These are phyloP conservation scores for Colletotrichum horii DNA, from an alignment of 2,329 filamentous ascomycete species.

Conservation along the genomic window DNA sequence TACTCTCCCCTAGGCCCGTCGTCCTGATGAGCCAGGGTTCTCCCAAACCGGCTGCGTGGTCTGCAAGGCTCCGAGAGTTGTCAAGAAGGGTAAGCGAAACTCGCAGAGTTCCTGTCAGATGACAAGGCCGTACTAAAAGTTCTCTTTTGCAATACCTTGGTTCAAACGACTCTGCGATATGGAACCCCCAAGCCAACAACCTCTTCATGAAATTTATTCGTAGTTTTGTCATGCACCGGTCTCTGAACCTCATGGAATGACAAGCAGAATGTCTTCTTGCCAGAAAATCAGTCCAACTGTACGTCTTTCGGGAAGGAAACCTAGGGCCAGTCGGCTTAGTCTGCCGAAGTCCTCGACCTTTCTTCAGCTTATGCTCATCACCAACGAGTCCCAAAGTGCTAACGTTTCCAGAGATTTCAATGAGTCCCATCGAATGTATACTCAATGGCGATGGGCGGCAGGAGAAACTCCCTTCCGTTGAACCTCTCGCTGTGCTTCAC, in stretches of 20 bases:
- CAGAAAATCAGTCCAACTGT: not conserved
- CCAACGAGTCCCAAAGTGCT: not conserved
- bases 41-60: not conserved
- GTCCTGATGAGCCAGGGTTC: not conserved
- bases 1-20: not conserved
- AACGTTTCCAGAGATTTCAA: not conserved
- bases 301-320: not conserved
- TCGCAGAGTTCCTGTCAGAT: not conserved
- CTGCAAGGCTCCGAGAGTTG: not conserved
- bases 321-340: not conserved
- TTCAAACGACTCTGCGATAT: not conserved
- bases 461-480: rapidly evolving
- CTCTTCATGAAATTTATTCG: not conserved
- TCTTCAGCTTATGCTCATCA: not conserved
- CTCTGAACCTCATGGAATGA: not conserved
- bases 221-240: not conserved
- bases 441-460: not conserved
- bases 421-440: not conserved
- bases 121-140: not conserved
- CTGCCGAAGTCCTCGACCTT: not conserved
- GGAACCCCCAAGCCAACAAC: not conserved
- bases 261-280: not conserved
- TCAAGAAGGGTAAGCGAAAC: not conserved
- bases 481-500: not conserved
- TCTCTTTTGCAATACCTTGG: not conserved